Evolutionary conservation across 139 green algal species (phyloP), one percentile per base, ranked within the genome.

Genomic region (Desmodesmus armatus): DNA sequence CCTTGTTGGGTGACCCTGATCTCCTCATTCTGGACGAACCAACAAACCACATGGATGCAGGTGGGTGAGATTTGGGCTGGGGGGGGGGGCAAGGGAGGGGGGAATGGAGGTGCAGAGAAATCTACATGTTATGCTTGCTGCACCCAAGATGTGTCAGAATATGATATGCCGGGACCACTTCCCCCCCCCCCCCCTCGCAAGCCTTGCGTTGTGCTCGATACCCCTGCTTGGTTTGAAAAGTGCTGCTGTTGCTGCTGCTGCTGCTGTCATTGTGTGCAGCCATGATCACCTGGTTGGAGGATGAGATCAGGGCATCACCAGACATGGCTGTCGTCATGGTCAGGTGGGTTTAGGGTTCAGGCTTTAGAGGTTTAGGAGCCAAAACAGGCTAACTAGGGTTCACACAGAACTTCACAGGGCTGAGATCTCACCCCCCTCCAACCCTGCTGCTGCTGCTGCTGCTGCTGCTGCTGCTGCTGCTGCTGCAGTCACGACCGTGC

Each of bases 21-120:
- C 88, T 97, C 17, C 82, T 97, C 49, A 86, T 97, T 21, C 84
- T 96, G 71, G 94, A 96, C 78, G 91, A 96, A 90, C 93, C 94
- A 1, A 96, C 94, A 55, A 96, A 96, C 75, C 92, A 96, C 88
- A 92, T 97, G 90, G 92, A 80, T 33, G 31, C 75, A 17, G 58
- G 13, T 35, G 15, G 58, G 58, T 66, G 25, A 66, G 47, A 29
- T 27, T 17, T 19, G 5, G 29, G 27, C 19, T 41, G 63, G 53
- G 11, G 4, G 53, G 4, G 17, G 53, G 21, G 53, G 53, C 53
- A 63, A n/a, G n/a, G n/a, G n/a, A n/a, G 11, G 11, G 53, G 27
- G 13, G 53, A 23, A 19, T 67, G 17, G 47, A 58, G 47, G 13
- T 58, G n/a, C n/a, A n/a, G n/a, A n/a, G n/a, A n/a, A n/a, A n/a